Base-by-base conservation (phyloP, 2,329 filamentous ascomycete species). In the Teratosphaeria pseudoeucalypti region DNA sequence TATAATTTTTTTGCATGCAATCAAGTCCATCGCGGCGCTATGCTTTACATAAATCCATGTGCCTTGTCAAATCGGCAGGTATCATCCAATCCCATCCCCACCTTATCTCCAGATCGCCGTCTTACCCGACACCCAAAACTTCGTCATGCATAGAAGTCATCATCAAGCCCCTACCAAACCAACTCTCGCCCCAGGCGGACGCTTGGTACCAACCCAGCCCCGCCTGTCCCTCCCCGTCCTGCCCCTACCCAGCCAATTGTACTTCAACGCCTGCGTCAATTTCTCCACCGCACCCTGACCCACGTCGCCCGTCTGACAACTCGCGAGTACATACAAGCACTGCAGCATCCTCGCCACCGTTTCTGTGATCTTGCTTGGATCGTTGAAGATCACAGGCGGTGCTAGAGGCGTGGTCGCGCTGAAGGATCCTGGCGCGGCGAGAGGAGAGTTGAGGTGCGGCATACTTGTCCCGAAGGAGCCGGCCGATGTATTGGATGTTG, bases 311-410 rank as follows among this genome's bases (percentile, higher is more conserved):
- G 81, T 84, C 68, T 84, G 87, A 12, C 95, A 83, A 62, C 86
- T 86, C 2, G 90, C 89, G 26, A 99, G 79, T 7, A 99, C 91
- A 71, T 88, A 92, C 74, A 97, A 87, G 73, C 94, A 99, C 77
- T 99, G 94, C 63, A 99, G 79, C 90, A 99, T 95, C 56, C 92
- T 81, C 0, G 91, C 94, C 0, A 96, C 92, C 66, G 92, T 96
- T 66, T 97, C 92, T 0, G 94, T 96, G 58, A 97, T 85, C 70
- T 94, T 85, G 71, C 90, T 88, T 14, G 70, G 67, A 57, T 70
- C 69, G 27, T 64, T 61, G 34, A 66, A 59, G 7, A 60, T 61
- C 29, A 63, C 65, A 49, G 53, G 27, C 16, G 55, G 55, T 27
- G 16, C 32, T 23, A 60, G 61, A 29, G 66, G 65, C 6, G 64